A percentile compares a stretch with the other conserved stretches of the same genome.
Conservation (phyloP, 2,329 filamentous ascomycete species). For the Pezicula neosporulosa region DNA sequence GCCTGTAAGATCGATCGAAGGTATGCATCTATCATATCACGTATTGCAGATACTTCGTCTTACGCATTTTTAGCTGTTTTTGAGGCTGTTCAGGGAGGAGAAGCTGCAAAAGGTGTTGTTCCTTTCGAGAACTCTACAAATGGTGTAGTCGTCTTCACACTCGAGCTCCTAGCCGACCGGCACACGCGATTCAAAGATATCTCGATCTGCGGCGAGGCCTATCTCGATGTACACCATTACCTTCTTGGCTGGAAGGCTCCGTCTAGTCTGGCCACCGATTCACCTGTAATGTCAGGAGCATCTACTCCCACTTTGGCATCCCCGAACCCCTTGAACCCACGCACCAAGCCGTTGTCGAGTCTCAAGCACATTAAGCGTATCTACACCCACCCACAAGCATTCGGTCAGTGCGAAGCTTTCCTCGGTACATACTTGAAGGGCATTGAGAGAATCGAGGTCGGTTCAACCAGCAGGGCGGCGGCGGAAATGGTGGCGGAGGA, state of each 20-base stretch:
- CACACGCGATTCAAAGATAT: conserved; percentile 62
- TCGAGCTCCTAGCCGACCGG: conserved; percentile 83
- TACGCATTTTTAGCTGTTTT: conserved; percentile 63
- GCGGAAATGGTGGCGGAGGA: conserved; percentile 71
- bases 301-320: conserved; percentile 46
- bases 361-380: conserved; percentile 67
- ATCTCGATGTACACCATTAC: conserved; percentile 85
- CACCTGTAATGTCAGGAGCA: conserved; percentile 37
- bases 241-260: conserved; percentile 56
- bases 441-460: conserved; percentile 78
- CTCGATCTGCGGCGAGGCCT: conserved; percentile 77
- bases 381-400: conserved; percentile 93
- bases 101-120: conserved; percentile 71
- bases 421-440: conserved; percentile 66
- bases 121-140: conserved; percentile 97
- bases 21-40: conserved; percentile 13
- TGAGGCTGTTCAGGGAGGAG: conserved; percentile 65
- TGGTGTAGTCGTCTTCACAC: conserved; percentile 83
- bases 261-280: conserved; percentile 9
- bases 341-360: conserved; percentile 43
- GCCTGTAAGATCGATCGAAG: conserved; percentile 42
- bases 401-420: conserved; percentile 83
- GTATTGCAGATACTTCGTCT: background rate
- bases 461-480: conserved; percentile 81
- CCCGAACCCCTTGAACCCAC: conserved; percentile 41